Evolutionary conservation across 2,329 filamentous ascomycete genomes (phyloP).

Genomic region (Geosmithia putterillii): DNA sequence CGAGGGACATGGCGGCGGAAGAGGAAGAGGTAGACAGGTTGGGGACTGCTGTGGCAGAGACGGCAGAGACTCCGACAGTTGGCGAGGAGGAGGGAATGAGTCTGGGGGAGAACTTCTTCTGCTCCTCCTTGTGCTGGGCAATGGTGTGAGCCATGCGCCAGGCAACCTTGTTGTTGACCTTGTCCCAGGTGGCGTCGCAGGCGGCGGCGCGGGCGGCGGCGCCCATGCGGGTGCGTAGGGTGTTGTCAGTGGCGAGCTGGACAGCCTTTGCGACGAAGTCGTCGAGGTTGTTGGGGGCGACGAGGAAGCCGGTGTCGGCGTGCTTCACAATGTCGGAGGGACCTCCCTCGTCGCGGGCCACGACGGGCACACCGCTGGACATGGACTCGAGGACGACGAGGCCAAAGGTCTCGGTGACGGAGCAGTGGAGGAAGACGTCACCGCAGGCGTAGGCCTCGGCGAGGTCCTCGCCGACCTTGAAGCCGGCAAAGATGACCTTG

Average conservation of each 20-base stretch:
- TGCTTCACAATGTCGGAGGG: conserved; percentile 55
- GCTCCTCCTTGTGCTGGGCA: conserved; percentile 23
- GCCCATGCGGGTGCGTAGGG: conserved; percentile 31
- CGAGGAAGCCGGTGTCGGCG: conserved; percentile 46
- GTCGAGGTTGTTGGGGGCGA: conserved; percentile 45
- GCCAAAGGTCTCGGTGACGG: conserved; percentile 60
- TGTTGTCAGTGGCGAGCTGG: conserved; percentile 31
- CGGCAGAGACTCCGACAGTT: background rate
- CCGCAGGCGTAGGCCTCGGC: conserved; percentile 56
- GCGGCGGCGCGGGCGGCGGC: conserved; percentile 39
- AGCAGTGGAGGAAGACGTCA: conserved; percentile 61
- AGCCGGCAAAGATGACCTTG: conserved; percentile 54
- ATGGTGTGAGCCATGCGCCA: conserved; percentile 48
- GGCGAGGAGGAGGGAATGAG: background rate
- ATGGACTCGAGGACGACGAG: conserved; percentile 60
- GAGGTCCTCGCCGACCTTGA: conserved; percentile 46
- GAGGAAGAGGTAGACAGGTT: background rate
- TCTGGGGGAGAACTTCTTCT: conserved; percentile 7
- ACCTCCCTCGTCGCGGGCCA: conserved; percentile 57
- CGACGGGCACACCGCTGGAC: conserved; percentile 57
- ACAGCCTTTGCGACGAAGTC: conserved; percentile 42
- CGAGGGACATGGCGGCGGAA: background rate
- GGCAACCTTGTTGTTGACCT: conserved; percentile 58
- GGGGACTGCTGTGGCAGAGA: too few species aligned
- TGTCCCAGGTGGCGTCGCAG: conserved; percentile 56